These are phyloP conservation scores for Achaetomium macrosporum DNA, from an alignment of 2,329 filamentous ascomycete genomes.

Conservation along the genomic window DNA sequence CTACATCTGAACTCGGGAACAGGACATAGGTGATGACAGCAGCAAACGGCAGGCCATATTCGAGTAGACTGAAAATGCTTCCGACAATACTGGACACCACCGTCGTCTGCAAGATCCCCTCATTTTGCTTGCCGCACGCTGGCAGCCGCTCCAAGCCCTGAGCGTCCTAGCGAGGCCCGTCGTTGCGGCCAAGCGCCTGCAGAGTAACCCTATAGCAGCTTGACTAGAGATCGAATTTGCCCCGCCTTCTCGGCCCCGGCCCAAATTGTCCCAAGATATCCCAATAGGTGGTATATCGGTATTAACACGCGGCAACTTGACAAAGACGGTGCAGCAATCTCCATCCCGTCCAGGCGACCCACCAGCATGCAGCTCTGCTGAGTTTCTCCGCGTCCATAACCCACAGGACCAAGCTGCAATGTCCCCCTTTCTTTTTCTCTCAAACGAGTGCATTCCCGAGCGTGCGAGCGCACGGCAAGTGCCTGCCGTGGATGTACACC, in stretches of 20 bases:
- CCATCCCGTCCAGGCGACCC: slow-evolving; percentile 11
- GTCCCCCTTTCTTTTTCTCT: background rate
- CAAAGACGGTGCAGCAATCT: slow-evolving; percentile 13
- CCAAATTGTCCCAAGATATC: background rate
- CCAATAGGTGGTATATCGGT: slow-evolving; percentile 2
- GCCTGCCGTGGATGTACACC: background rate
- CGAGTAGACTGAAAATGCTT: no score
- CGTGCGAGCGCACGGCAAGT: background rate
- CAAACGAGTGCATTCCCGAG: background rate
- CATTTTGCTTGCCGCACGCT: slow-evolving; percentile 17
- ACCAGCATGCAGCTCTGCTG: slow-evolving; percentile 4
- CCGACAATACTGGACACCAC: no score
- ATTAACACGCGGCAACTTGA: slow-evolving; percentile 7
- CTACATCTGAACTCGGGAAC: background rate
- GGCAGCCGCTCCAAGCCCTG: slow-evolving; percentile 8
- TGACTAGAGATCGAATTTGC: slow-evolving; percentile 9
- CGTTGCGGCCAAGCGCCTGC: slow-evolving; percentile 21
- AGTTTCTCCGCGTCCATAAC: background rate
- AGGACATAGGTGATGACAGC: no score
- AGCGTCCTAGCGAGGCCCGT: slow-evolving; percentile 16
- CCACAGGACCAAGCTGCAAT: background rate
- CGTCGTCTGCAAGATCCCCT: slow-evolving; percentile 1
- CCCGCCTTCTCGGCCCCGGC: slow-evolving; percentile 12
- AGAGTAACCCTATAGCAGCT: slow-evolving; percentile 12
- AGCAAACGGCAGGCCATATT: background rate